phyloP scores from a whole-genome alignment of 2,329 filamentous ascomycete species.

The Aureobasidium melanogenum region DNA sequence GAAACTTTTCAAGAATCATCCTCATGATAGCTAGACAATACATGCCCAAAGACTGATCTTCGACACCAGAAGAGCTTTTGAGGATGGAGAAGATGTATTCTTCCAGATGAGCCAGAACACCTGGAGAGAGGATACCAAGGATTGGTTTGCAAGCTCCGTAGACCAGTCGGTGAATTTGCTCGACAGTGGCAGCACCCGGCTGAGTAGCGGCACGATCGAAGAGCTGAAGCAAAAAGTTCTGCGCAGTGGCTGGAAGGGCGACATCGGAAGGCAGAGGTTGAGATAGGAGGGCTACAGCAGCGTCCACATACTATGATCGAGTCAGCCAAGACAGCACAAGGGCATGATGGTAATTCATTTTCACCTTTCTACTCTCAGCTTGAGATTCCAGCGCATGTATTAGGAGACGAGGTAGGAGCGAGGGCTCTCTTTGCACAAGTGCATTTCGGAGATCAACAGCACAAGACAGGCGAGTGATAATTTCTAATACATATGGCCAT shows the following conservation, averaged over 20 bases:
- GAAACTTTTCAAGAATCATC: slow-evolving; percentile 15
- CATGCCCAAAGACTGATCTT: slow-evolving; percentile 25
- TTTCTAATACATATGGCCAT: slow-evolving; percentile 41
- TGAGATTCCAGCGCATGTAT: slow-evolving; percentile 19
- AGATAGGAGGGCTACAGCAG: slow-evolving; percentile 23
- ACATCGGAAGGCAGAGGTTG: slow-evolving; percentile 21
- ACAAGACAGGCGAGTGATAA: slow-evolving; percentile 42
- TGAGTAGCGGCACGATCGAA: slow-evolving; percentile 22
- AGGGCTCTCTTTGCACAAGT: slow-evolving; percentile 23
- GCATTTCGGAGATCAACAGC: slow-evolving; percentile 22
- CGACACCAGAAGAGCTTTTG: slow-evolving; percentile 16
- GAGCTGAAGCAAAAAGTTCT: slow-evolving; percentile 24
- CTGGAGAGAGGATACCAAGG: slow-evolving; percentile 21
- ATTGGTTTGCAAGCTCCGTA: slow-evolving; percentile 23
- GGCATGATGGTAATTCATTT: neutral
- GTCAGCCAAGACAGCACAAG: neutral
- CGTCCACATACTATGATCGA: slow-evolving; percentile 17
- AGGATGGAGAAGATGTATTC: slow-evolving; percentile 26
- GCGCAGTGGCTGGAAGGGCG: slow-evolving; percentile 24
- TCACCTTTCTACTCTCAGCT: slow-evolving; percentile 4
- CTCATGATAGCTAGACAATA: slow-evolving; percentile 31
- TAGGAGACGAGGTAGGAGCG: slow-evolving; percentile 22
- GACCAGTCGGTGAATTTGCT: slow-evolving; percentile 25
- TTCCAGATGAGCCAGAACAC: slow-evolving; percentile 22
- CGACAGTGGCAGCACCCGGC: slow-evolving; percentile 21